Conservation (phyloP, 768 basidiomycete genomes). For the Kockovaella imperatae region DNA sequence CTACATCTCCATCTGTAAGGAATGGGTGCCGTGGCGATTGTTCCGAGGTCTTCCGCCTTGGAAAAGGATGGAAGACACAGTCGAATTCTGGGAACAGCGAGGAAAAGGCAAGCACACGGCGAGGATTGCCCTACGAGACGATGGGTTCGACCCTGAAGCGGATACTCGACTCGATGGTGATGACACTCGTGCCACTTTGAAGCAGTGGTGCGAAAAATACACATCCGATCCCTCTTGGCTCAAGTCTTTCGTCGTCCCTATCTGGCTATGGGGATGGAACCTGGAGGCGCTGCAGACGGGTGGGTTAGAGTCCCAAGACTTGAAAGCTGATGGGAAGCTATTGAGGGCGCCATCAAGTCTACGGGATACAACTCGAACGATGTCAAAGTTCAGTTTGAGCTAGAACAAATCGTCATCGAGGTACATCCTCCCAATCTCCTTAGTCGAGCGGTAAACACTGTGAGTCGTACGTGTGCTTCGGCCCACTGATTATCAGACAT, state of each 20-base stretch:
- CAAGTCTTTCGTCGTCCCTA: constrained; percentile 70
- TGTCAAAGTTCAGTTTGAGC: constrained; percentile 52
- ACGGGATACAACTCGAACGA: constrained; percentile 27
- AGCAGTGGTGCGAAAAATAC: constrained; percentile 77
- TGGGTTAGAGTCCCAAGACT: constrained; percentile 6
- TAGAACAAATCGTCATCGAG: constrained; percentile 51
- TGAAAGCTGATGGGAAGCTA: constrained; percentile 6
- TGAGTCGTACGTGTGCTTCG: constrained; percentile 4
- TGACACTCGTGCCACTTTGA: constrained; percentile 46
- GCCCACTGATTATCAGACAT: constrained; percentile 44
- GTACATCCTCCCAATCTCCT: constrained; percentile 62
- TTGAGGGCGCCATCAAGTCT: constrained; percentile 18
- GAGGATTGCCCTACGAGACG: constrained; percentile 48
- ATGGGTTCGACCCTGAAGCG: constrained; percentile 18
- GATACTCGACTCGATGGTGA: background rate
- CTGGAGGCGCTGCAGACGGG: constrained; percentile 45
- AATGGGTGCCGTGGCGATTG: constrained; percentile 8
- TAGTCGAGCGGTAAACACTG: constrained; percentile 16
- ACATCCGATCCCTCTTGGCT: constrained; percentile 61
- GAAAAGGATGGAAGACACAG: constrained; percentile 44
- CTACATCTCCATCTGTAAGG: constrained; percentile 2
- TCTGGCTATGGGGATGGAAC: constrained; percentile 61
- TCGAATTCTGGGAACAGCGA: constrained; percentile 22
- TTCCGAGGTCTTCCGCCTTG: constrained; percentile 22
- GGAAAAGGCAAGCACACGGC: constrained; percentile 16